Evolutionary conservation across 768 basidiomycete genomes (phyloP).

Genomic region (Trametes cinnabarina): DNA sequence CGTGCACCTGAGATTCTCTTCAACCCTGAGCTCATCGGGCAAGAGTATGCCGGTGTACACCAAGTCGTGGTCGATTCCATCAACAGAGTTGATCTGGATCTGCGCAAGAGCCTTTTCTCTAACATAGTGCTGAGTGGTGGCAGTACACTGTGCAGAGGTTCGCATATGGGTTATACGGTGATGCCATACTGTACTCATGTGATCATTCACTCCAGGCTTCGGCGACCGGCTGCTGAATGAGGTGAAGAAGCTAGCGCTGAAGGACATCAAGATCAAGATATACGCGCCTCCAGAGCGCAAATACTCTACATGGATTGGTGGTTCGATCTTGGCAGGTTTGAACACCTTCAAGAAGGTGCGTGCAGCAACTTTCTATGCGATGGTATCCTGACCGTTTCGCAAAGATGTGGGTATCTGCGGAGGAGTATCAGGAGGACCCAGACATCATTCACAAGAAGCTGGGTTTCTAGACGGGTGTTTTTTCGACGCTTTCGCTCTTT

Average conservation of each 20-base stretch:
- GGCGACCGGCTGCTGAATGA: conserved; percentile 95
- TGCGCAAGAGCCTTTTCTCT: conserved; percentile 91
- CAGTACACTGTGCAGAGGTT: conserved; percentile 92
- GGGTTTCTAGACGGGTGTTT: conserved; percentile 54
- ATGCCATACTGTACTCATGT: conserved; percentile 20
- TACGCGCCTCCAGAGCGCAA: conserved; percentile 99
- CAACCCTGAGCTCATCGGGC: conserved; percentile 94
- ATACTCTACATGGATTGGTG: conserved; percentile 96
- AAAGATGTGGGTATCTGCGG: conserved; percentile 99
- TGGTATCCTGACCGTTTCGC: background rate
- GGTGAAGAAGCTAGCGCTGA: conserved; percentile 92
- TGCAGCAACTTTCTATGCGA: background rate
- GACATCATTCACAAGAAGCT: conserved; percentile 97
- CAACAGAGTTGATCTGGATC: conserved; percentile 91
- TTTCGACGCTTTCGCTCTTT: conserved; percentile 7
- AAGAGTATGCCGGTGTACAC: conserved; percentile 95
- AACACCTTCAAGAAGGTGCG: conserved; percentile 96
- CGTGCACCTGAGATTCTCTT: conserved; percentile 97
- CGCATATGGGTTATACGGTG: conserved; percentile 19
- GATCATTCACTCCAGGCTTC: conserved; percentile 61
- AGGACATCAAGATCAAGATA: conserved; percentile 98
- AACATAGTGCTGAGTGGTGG: conserved; percentile 97
- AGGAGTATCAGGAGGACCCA: conserved; percentile 99
- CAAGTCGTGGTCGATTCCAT: conserved; percentile 99
- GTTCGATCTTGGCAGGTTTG: conserved; percentile 92